Conservation (phyloP, 2,329 filamentous ascomycete genomes). For the Colletotrichum chrysophilum region DNA sequence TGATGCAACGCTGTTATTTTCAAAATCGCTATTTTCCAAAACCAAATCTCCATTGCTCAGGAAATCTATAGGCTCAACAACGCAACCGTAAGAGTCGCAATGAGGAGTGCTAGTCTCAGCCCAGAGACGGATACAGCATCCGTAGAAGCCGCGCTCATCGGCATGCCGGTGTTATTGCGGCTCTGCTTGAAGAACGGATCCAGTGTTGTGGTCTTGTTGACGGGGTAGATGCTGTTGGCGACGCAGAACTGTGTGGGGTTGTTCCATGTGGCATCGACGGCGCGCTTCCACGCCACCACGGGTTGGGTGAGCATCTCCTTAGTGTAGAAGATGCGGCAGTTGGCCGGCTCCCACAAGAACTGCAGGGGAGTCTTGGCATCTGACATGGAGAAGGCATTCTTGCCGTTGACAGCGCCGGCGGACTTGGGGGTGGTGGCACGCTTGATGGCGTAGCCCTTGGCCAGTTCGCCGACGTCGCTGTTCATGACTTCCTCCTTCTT, state of each 20-base stretch:
- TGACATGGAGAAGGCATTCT: conserved; percentile 36
- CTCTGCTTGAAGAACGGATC: conserved; percentile 26
- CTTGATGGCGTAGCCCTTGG: conserved; percentile 36
- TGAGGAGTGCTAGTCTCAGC: background rate
- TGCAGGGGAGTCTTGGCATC: conserved; percentile 44
- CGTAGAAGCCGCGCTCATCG: background rate
- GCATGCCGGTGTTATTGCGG: conserved; percentile 8
- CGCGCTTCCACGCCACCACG: conserved; percentile 44
- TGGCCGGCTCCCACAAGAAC: conserved; percentile 49
- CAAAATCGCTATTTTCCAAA: background rate
- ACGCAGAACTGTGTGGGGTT: conserved; percentile 36
- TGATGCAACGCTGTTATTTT: background rate
- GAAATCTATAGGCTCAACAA: conserved; percentile 8
- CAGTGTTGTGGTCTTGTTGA: conserved; percentile 18
- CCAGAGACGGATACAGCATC: background rate
- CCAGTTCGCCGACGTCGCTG: conserved; percentile 33
- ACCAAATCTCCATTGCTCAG: background rate
- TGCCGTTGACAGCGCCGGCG: conserved; percentile 37
- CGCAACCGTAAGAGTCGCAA: background rate
- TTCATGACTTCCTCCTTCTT: conserved; percentile 20
- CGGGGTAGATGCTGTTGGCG: conserved; percentile 30
- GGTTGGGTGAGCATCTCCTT: conserved; percentile 44
- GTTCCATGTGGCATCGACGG: conserved; percentile 39
- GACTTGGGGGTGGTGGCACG: conserved; percentile 26
- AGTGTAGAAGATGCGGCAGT: conserved; percentile 54